Evolutionary conservation across 2,329 filamentous ascomycete genomes (phyloP), one percentile per base, ranked within the genome.

Genomic region (Gaeumannomyces sp.): DNA sequence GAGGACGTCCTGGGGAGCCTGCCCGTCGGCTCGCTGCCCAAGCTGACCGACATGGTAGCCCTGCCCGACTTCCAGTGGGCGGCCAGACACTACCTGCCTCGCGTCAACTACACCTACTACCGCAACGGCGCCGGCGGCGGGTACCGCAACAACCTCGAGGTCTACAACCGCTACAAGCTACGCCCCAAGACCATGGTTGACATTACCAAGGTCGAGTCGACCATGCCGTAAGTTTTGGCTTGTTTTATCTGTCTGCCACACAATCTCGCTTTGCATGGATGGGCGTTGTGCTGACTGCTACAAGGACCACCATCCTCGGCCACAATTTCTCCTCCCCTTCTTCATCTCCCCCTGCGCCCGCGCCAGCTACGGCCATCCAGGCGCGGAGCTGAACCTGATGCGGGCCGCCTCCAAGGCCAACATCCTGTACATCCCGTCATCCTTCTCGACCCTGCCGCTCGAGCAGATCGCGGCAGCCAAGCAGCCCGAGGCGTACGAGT

Each of bases 81-180:
- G 3, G 83, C 82, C 28, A 75, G 81, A 64, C 77, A 78, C 63
- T 78, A 79, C 68, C 76, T 85, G 69, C 78, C 81, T 65, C 66
- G 69, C 16, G 70, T 73, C 28, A 78, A 81, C 69, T 85, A 82
- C 73, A 83, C 82, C n/a, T 85, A 84, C 73, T 85, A 85, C 73
- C 80, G 81, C 66, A 83, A 82, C 68, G 83, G 82, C 27, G 82
- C 82, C 4, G 82, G 77, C 4, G 83, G 82, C 66, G 83, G 85
- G 73, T 85, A 84, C 73, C 77, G 83, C 61, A 84, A 84, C 72
- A 85, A 85, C 73, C 76, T 85, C 7, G 83, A 86, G 72, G 77
- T 80, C 33, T 85, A 78, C 72, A 74, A 77, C 66, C 78, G 81
- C 19, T 82, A 81, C 69, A 75, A 75, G 61, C 74, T 85, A 58